phyloP scores from a whole-genome alignment of 305 asterid genomes.

The Solanum chacoense region DNA sequence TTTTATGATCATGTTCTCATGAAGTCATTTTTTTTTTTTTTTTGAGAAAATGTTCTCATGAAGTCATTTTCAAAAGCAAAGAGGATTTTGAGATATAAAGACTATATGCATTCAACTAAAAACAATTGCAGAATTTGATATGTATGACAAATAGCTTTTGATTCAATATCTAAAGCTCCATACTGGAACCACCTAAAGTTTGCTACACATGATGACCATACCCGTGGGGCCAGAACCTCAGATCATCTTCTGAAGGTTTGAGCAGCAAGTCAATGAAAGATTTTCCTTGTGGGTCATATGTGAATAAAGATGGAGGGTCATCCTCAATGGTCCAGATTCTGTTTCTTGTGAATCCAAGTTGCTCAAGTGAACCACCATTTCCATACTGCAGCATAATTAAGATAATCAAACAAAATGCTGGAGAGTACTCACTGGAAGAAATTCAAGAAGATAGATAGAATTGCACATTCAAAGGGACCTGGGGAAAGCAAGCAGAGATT shows the following conservation, averaged over 20 bases:
- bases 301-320: slow-evolving; percentile 69
- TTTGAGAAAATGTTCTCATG: neutral
- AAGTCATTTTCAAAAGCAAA: neutral
- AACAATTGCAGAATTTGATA: neutral
- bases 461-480: slow-evolving; percentile 33
- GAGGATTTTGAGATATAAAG: neutral
- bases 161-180: neutral
- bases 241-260: slow-evolving; percentile 81
- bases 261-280: slow-evolving; percentile 75
- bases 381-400: slow-evolving; percentile 44
- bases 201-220: slow-evolving; percentile 13
- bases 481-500: slow-evolving; percentile 80
- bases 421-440: neutral
- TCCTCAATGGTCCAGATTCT: slow-evolving; percentile 73
- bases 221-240: slow-evolving; percentile 89
- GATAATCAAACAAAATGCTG: neutral
- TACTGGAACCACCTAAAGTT: neutral
- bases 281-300: slow-evolving; percentile 53
- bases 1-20: neutral
- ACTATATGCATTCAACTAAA: neutral
- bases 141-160: neutral
- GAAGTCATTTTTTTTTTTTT: neutral
- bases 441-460: neutral
- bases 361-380: slow-evolving; percentile 62
- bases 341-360: slow-evolving; percentile 80